A percentile compares a stretch with the other conserved stretches of the same genome.
Conservation (phyloP, 2,329 filamentous ascomycete genomes). For the Calonectria fujianensis region DNA sequence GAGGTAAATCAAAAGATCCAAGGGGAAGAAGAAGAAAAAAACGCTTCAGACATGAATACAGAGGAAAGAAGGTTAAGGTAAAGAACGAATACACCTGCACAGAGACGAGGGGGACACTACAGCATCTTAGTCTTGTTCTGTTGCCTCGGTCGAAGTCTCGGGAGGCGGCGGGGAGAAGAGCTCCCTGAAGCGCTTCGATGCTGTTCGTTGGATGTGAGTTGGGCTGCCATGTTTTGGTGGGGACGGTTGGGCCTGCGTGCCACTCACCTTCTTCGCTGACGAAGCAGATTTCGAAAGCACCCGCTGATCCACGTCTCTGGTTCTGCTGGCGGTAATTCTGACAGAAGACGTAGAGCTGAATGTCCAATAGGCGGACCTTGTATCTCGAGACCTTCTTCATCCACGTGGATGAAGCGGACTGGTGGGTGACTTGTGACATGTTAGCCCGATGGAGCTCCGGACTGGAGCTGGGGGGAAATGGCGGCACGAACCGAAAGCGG, state of each 20-base stretch:
- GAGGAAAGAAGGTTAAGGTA: conserved; percentile 24
- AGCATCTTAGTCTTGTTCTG: conserved; percentile 34
- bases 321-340: conserved; percentile 71
- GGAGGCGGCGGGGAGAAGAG: conserved; percentile 59
- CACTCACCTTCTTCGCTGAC: conserved; percentile 63
- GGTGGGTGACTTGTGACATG: conserved; percentile 70
- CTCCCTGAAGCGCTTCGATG: conserved; percentile 62
- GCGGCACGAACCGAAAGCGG: conserved; percentile 72
- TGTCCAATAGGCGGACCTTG: conserved; percentile 71
- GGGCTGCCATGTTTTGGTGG: not conserved
- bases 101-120: conserved; percentile 1
- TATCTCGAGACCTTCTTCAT: conserved; percentile 68
- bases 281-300: conserved; percentile 73
- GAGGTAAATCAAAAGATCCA: conserved; percentile 40
- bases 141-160: conserved; percentile 43
- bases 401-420: conserved; percentile 70
- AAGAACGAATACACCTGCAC: conserved; percentile 28
- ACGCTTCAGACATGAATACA: conserved; percentile 40
- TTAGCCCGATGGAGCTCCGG: not conserved
- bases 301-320: conserved; percentile 69
- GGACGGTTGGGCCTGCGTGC: not conserved
- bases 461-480: not conserved
- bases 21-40: conserved; percentile 41
- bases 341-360: conserved; percentile 77
- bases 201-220: conserved; percentile 44